A percentile compares a stretch with the other conserved stretches of the same genome.
These are phyloP conservation scores for Furcasterigmium sp. DNA, from an alignment of 2,329 filamentous ascomycete species.

Conservation along the genomic window DNA sequence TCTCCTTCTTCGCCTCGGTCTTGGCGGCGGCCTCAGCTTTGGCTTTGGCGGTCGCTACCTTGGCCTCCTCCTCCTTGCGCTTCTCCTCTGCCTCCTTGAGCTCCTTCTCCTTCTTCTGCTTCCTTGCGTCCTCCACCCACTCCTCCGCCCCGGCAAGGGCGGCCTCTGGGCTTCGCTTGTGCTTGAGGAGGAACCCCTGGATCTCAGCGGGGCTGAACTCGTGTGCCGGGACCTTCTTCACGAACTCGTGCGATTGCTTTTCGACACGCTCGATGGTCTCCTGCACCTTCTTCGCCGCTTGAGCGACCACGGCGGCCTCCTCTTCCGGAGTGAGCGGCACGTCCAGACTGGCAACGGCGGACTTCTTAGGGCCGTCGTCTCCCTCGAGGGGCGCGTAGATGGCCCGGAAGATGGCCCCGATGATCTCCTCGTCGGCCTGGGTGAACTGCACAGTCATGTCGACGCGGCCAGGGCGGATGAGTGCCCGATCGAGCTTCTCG, in stretches of 20 bases:
- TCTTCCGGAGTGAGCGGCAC: slow-evolving; percentile 1
- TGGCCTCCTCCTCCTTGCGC: slow-evolving; percentile 29
- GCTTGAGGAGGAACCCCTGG: slow-evolving; percentile 51
- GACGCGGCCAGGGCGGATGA: slow-evolving; percentile 58
- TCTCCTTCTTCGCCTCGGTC: slow-evolving; percentile 7
- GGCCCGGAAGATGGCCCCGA: slow-evolving; percentile 48
- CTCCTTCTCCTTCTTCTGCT: slow-evolving; percentile 42
- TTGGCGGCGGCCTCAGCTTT: slow-evolving; percentile 21
- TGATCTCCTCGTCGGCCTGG: slow-evolving; percentile 47
- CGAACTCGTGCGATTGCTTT: slow-evolving; percentile 42
- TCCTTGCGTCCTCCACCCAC: slow-evolving; percentile 45
- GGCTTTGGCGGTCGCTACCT: slow-evolving; percentile 24
- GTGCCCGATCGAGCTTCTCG: slow-evolving; percentile 55
- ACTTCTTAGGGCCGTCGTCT: slow-evolving; percentile 29
- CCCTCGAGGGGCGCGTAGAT: slow-evolving; percentile 50
- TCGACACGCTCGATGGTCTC: slow-evolving; percentile 35
- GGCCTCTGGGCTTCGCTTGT: slow-evolving; percentile 46
- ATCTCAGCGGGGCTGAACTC: slow-evolving; percentile 58
- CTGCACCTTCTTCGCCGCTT: slow-evolving; percentile 23
- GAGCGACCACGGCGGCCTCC: slow-evolving; percentile 22
- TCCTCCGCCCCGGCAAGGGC: slow-evolving; percentile 40
- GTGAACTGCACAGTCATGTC: slow-evolving; percentile 56
- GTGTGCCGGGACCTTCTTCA: slow-evolving; percentile 42
- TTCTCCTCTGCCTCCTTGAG: slow-evolving; percentile 35
- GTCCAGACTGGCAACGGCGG: slow-evolving; percentile 6